These are phyloP conservation scores for Magnusiomyces sp. DNA, from an alignment of 1,139 yeast genomes.

Conservation along the genomic window DNA sequence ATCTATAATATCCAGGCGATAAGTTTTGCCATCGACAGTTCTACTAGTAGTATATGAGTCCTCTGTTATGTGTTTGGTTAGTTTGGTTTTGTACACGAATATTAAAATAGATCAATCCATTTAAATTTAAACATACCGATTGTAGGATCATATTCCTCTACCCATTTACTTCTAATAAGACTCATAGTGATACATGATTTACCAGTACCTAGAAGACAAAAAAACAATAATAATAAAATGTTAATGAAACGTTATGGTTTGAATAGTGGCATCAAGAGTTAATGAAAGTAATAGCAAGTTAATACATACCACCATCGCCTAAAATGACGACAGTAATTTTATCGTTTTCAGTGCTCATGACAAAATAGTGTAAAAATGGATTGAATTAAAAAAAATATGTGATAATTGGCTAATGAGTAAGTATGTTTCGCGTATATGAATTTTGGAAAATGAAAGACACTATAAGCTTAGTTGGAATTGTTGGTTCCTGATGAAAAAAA, in stretches of 20 bases:
- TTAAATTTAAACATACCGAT: slow-evolving; percentile 20
- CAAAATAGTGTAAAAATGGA: too few species aligned
- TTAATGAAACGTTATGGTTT: too few species aligned
- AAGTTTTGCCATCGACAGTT: slow-evolving; percentile 24
- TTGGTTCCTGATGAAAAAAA: too few species aligned
- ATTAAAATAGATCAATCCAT: too few species aligned
- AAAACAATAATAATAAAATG: not conserved
- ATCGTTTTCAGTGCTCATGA: slow-evolving; percentile 1
- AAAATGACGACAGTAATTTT: slow-evolving; percentile 4
- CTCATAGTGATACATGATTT: slow-evolving; percentile 32
- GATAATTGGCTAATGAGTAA: too few species aligned
- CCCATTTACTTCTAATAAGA: slow-evolving; percentile 30
- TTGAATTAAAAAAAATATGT: too few species aligned
- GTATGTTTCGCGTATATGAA: too few species aligned
- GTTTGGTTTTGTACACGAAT: too few species aligned
- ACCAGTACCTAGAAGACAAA: slow-evolving; percentile 25
- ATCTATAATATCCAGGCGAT: slow-evolving; percentile 30
- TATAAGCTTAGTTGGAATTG: too few species aligned
- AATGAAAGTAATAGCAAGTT: too few species aligned
- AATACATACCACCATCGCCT: slow-evolving; percentile 4
- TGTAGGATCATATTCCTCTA: slow-evolving; percentile 31
- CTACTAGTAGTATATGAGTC: slow-evolving; percentile 4
- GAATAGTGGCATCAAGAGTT: too few species aligned
- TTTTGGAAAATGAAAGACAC: too few species aligned
- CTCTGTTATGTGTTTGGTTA: not conserved